Evolutionary conservation across 768 basidiomycete species (phyloP), one percentile per base, ranked within the genome.

Genomic region (Rhizopogon roseolus): DNA sequence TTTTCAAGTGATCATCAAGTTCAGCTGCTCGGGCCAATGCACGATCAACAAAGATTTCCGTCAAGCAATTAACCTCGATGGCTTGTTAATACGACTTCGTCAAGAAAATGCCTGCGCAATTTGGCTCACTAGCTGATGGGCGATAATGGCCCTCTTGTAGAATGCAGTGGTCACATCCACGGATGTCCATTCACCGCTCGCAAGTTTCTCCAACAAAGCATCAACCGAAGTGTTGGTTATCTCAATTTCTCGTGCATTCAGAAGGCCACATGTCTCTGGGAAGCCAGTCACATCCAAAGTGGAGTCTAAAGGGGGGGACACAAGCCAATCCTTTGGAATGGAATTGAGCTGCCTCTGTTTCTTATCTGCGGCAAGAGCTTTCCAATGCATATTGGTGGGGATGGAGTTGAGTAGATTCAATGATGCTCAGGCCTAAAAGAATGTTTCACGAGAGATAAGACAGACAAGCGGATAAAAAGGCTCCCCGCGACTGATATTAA

Each of bases 31-130:
- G 75, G 13, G 67, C 70, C 4, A 90, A 71, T 0, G 87, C 91
- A 5, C 78, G 75, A 22, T 91, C 85, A 49, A 90, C 77, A 60
- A 88, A 90, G n/a, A 90, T 83, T 66, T 92, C 90, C 0, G 90
- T 92, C 37, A 93, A 64, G 64, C 91, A 92, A 59, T 91, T 91
- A 5, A 82, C 82, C 88, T 90, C 60, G 27, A 29, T 28, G 11
- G 10, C 57, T 28, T 52, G 32, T 16, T 5, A 41, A 8, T 4
- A 36, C 34, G 34, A 54, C 46, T 8, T 28, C 14, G 45, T 19
- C 19, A 49, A 48, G 14, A 14, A 48, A 36, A 16, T 25, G 14
- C 9, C 34, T 16, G 3, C 14, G 14, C 8, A 25, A 32, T 7
- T 25, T 36, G 37, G 64, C 79, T 62, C 51, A 88, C 88, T 14